Evolutionary conservation across 805 yeast genomes (phyloP), one percentile per base, ranked within the genome.

Genomic region (Nakazawaea ernobii): DNA sequence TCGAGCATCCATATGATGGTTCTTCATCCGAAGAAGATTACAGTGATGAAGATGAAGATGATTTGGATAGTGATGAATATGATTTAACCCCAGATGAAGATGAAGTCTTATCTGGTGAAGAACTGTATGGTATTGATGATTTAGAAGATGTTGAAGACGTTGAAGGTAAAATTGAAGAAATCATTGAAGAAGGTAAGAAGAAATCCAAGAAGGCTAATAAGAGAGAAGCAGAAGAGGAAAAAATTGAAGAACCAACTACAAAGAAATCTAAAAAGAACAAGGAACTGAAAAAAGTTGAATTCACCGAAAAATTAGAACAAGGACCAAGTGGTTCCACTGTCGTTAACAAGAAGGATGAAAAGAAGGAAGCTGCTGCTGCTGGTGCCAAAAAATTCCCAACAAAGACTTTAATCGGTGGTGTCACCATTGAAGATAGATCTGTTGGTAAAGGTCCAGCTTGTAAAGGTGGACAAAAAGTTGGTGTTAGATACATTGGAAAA

Each of bases 401-500:
- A 59, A 84, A 83, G 74, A 85, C 86, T 47, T 77, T 94, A 55
- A 84, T 86, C 63, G 98, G 98, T 59, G 98, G 97, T 64, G 89
- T 94, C 58, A 73, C 86, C 52, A 73, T 90, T 62, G 99, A 94
- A 77, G 99, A 94, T 75, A 85, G 95, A 70, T 82, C 84, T 52
- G 68, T 75, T 50, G 99, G 99, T 62, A 79, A 80, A 50, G 99
- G 99, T 52, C 82, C 88, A 59, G 74, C 75, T 54, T 96, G 95
- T 65, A 91, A 90, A 75, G 74, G 77, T 59, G 95, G 96, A 52
- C 79, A 86, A 73, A 88, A 79, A 67, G 96, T 94, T 55, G 95
- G 96, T 66, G 91, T 94, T 70, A 83, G 99, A 76, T 94, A 94
- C 80, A 86, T 94, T 59, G 99, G 99, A 66, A 95, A 94, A 76